phyloP scores from a whole-genome alignment of 768 basidiomycete genomes.

The Trametes cubensis region DNA sequence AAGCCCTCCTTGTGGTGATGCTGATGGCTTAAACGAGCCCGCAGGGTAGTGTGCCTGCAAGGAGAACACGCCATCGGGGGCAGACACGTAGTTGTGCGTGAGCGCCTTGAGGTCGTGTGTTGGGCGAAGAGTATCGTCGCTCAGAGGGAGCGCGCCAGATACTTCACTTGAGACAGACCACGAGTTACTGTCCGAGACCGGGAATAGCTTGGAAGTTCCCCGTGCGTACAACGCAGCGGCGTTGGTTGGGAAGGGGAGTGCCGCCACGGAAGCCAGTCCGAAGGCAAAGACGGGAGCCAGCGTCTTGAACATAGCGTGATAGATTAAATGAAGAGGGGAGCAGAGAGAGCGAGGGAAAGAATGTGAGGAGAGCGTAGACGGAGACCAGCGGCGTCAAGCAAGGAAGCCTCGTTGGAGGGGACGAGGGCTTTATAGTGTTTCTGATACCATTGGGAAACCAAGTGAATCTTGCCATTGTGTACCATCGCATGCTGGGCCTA shows the following conservation, averaged over 20 bases:
- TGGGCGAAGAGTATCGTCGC: slow-evolving; percentile 31
- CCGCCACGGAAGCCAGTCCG: slow-evolving; percentile 20
- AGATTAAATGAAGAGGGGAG: background rate
- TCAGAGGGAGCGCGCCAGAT: slow-evolving; percentile 26
- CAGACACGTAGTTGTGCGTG: slow-evolving; percentile 27
- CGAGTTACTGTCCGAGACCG: slow-evolving; percentile 25
- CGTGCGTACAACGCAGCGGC: background rate
- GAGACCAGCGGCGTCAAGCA: slow-evolving; percentile 24
- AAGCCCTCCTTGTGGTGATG: slow-evolving; percentile 56
- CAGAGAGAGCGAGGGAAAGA: background rate
- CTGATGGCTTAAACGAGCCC: slow-evolving; percentile 56
- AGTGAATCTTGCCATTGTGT: background rate
- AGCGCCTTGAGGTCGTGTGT: slow-evolving; percentile 26
- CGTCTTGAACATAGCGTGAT: slow-evolving; percentile 6
- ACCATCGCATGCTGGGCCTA: background rate
- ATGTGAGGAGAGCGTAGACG: slow-evolving; percentile 5
- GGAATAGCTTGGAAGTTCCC: slow-evolving; percentile 26
- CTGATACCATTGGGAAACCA: background rate
- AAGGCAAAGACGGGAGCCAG: slow-evolving; percentile 14
- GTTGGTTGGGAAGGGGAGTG: slow-evolving; percentile 7
- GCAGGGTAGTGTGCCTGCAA: slow-evolving; percentile 33
- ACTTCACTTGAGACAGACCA: slow-evolving; percentile 32
- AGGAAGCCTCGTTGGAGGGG: background rate
- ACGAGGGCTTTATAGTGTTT: slow-evolving; percentile 7
- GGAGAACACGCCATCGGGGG: slow-evolving; percentile 28